These are phyloP conservation scores for Trypanosoma avium DNA, from an alignment of 208 protist genomes.

Conservation along the genomic window DNA sequence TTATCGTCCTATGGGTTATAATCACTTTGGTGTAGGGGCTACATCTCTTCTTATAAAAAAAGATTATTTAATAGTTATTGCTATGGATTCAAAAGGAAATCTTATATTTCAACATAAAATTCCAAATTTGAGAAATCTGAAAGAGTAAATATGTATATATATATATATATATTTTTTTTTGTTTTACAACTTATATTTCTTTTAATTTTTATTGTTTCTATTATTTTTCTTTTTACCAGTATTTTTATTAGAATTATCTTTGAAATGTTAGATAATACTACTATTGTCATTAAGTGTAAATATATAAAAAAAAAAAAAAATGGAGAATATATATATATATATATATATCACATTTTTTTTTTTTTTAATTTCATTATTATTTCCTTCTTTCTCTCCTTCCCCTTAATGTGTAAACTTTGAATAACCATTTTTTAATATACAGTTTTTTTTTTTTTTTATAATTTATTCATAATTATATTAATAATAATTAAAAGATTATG, in stretches of 20 bases:
- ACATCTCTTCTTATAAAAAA: constrained; percentile 4
- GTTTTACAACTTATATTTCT: constrained; percentile 6
- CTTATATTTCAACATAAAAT: constrained; percentile 10
- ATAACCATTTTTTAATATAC: too few relatives aligned
- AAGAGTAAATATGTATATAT: background rate
- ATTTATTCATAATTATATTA: too few relatives aligned
- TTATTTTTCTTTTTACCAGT: constrained; percentile 7
- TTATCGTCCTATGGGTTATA: constrained; percentile 1
- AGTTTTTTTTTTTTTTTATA: too few relatives aligned
- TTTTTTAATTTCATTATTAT: background rate
- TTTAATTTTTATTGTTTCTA: constrained; percentile 19
- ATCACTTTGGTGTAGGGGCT: constrained; percentile 2
- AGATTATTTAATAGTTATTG: background rate
- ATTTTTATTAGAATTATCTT: too few relatives aligned
- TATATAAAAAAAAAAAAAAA: background rate
- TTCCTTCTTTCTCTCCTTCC: background rate
- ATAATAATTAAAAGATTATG: too few relatives aligned
- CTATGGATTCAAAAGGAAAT: background rate
- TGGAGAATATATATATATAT: too few relatives aligned
- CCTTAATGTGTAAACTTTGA: background rate
- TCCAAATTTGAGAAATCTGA: background rate
- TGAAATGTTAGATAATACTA: constrained; percentile 14
- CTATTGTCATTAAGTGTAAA: background rate
- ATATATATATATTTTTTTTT: background rate
- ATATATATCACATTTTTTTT: too few relatives aligned